Conservation (phyloP, 2,329 filamentous ascomycete genomes). For the Colletotrichum lini region DNA sequence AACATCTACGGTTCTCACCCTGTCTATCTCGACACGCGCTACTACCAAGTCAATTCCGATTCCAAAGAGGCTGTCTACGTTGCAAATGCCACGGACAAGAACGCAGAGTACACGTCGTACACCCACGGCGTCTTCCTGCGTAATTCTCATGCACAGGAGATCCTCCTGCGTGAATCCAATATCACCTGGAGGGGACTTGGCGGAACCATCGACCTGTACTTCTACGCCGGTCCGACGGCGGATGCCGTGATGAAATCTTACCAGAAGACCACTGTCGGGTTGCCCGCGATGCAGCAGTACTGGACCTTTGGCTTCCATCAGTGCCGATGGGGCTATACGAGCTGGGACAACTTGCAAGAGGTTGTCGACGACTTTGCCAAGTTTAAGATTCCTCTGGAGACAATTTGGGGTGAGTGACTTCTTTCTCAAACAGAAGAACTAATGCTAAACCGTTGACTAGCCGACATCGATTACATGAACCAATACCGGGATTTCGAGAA, state of each 20-base stretch:
- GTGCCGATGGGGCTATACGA: conserved; percentile 85
- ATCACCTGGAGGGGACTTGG: conserved; percentile 83
- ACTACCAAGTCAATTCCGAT: conserved; percentile 71
- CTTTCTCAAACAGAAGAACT: not conserved
- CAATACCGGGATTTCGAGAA: conserved; percentile 73
- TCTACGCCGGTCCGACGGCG: conserved; percentile 81
- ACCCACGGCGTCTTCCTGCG: conserved; percentile 85
- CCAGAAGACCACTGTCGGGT: conserved; percentile 74
- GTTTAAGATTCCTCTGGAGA: conserved; percentile 78
- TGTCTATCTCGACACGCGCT: conserved; percentile 85
- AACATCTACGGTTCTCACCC: conserved; percentile 86
- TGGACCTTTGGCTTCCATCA: conserved; percentile 88
- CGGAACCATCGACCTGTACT: conserved; percentile 84
- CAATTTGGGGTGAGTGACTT: conserved; percentile 69
- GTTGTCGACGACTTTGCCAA: conserved; percentile 77
- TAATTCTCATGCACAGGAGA: conserved; percentile 83
- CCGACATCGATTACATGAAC: conserved; percentile 81
- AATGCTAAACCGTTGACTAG: conserved; percentile 52
- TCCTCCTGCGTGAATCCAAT: conserved; percentile 73
- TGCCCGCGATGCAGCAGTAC: conserved; percentile 86
- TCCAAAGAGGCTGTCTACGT: conserved; percentile 66
- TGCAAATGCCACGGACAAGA: conserved; percentile 65
- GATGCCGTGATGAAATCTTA: conserved; percentile 80
- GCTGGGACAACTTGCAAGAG: conserved; percentile 77
- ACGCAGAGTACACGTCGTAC: conserved; percentile 70